phyloP scores from a whole-genome alignment of 768 basidiomycete species.

The Lactarius hengduanensis region DNA sequence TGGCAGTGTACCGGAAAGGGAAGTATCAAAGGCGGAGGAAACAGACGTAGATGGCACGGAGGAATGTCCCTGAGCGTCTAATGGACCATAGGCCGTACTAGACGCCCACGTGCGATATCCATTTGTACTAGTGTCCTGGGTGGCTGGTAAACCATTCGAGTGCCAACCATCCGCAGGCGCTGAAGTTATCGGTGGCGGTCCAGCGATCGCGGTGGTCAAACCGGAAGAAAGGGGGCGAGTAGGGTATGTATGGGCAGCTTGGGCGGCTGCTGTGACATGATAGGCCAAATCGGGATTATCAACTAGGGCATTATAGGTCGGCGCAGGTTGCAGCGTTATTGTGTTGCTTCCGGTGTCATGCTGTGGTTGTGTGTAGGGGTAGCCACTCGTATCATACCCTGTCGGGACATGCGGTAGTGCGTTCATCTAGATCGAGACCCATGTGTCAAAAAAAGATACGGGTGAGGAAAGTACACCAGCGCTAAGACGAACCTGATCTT shows the following conservation, averaged over 20 bases:
- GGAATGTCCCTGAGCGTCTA: slow-evolving; percentile 23
- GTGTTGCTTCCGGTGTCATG: slow-evolving; percentile 20
- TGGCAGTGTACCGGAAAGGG: slow-evolving; percentile 22
- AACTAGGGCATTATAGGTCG: slow-evolving; percentile 17
- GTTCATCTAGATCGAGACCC: slow-evolving; percentile 16
- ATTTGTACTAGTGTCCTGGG: slow-evolving; percentile 23
- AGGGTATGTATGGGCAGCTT: slow-evolving; percentile 17
- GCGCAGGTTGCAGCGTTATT: slow-evolving; percentile 20
- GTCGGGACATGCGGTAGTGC: slow-evolving; percentile 15
- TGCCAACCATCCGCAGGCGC: slow-evolving; percentile 19
- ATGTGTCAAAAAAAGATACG: not conserved
- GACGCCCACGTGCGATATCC: slow-evolving; percentile 27
- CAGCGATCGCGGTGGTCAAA: slow-evolving; percentile 15
- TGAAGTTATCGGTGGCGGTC: slow-evolving; percentile 16
- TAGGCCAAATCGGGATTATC: slow-evolving; percentile 19
- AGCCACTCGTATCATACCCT: slow-evolving; percentile 12
- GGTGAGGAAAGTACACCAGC: not conserved
- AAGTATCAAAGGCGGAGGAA: slow-evolving; percentile 20
- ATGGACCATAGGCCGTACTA: slow-evolving; percentile 11
- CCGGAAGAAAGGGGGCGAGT: slow-evolving; percentile 17
- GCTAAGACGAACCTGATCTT: slow-evolving; percentile 22
- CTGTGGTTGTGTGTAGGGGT: slow-evolving; percentile 21
- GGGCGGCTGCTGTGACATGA: slow-evolving; percentile 17
- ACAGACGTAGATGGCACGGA: slow-evolving; percentile 19
- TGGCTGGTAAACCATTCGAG: slow-evolving; percentile 13